Evolutionary conservation across 129 eudicot species (phyloP), one percentile per base, ranked within the genome.

Genomic region (Pittosporum tobira): DNA sequence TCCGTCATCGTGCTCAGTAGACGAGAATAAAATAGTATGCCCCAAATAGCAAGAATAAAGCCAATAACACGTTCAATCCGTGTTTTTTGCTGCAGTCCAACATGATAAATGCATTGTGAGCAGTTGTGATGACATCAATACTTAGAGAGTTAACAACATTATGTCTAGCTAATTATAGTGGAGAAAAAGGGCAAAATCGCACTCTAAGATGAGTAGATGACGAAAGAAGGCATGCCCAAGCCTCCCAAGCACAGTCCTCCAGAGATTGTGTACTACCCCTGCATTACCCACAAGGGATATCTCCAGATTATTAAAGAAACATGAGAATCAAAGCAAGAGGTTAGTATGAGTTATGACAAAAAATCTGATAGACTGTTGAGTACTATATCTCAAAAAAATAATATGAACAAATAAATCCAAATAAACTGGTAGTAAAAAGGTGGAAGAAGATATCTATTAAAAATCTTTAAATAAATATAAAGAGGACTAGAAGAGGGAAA

Each of bases 231-330:
- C 99, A 93, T 50, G 99, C 99, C 99, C 99, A 93, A 29, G 99
- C 99, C 67, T 87, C 96, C 99, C 99, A 93, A 62, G 73, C 79
- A 79, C 99, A 93, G 57, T 93, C 94, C 85, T 87, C 99, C 64
- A 93, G 74, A 50, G 94, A 67, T 59, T 81, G 96, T 46, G 83
- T 61, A 63, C 72, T 73, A 44, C 83, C 81, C 94, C 99, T 93
- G 90, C 42, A 29, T 49, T 14, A 40, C 20, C 60, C 62, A 66
- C 40, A 59, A 22, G 16, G 48, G 20, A 40, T 4, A 37, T 63
- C 34, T 64, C 59, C 26, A 21, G 40, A 43, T 71, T 60, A 65
- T 58, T 36, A 30, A 60, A 44, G 20, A 56, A 53, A 3, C 57
- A 30, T 62, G 44, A 46, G 36, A 62, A 55, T 5, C 48, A 29